Conservation (phyloP, 805 yeast species). For the Hanseniaspora taiwanica region DNA sequence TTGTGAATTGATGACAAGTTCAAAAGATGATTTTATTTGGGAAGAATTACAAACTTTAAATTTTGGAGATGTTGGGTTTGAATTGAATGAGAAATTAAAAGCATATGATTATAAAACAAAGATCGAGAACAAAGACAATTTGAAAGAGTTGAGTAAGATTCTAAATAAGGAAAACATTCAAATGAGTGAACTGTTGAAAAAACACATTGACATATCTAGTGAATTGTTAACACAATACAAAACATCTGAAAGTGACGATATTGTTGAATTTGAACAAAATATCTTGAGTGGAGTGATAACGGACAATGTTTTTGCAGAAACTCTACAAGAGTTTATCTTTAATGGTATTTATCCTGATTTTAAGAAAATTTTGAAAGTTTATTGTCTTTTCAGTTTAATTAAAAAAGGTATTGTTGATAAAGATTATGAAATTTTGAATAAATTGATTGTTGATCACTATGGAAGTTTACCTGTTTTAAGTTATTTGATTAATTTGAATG, state of each 20-base stretch:
- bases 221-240: constrained; percentile 37
- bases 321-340: not conserved
- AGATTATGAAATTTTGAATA: constrained; percentile 43
- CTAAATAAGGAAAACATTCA: constrained; percentile 48
- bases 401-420: constrained; percentile 56
- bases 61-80: constrained; percentile 68
- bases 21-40: constrained; percentile 14
- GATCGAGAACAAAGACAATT: constrained; percentile 47
- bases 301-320: not conserved
- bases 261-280: constrained; percentile 57
- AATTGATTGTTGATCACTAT: constrained; percentile 45
- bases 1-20: constrained; percentile 24
- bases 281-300: constrained; percentile 25
- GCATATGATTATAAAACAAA: constrained; percentile 50
- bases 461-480: constrained; percentile 33
- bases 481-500: not conserved
- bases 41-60: constrained; percentile 45
- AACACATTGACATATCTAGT: constrained; percentile 68
- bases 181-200: constrained; percentile 37
- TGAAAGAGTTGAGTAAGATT: constrained; percentile 61
- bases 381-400: constrained; percentile 46
- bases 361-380: constrained; percentile 35
- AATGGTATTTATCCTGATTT: constrained; percentile 28
- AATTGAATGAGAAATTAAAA: constrained; percentile 49
- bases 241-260: constrained; percentile 15